Percentiles rank a stretch among this genome's conserved stretches.
Conservation (phyloP, 768 basidiomycete genomes). For the Kwoniella sp. region DNA sequence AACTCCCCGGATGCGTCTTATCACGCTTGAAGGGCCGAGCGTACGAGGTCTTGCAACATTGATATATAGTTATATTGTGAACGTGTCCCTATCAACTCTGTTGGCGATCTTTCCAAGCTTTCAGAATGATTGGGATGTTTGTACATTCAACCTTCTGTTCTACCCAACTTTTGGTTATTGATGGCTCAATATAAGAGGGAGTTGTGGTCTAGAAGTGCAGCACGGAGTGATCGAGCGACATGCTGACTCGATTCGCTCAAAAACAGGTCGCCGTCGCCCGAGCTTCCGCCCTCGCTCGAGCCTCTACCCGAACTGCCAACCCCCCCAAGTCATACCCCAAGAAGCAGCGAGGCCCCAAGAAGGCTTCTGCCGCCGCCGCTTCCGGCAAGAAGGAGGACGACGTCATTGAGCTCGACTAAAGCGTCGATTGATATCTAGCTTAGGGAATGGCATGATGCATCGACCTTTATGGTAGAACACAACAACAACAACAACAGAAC, state of each 20-base stretch:
- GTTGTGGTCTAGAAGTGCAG: no score
- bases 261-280: conserved; percentile 51
- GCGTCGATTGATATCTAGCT: neutral
- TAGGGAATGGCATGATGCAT: neutral
- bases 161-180: neutral
- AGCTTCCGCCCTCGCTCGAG: conserved; percentile 46
- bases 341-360: conserved; percentile 42
- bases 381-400: conserved; percentile 43
- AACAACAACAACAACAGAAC: no score
- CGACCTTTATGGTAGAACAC: no score
- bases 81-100: conserved; percentile 7
- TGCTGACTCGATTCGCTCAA: neutral
- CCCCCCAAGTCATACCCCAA: conserved; percentile 38
- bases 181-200: neutral
- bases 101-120: neutral
- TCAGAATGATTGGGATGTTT: neutral
- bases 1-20: conserved; percentile 45
- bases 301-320: conserved; percentile 37
- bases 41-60: conserved; percentile 45
- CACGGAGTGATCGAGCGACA: no score
- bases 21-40: conserved; percentile 46
- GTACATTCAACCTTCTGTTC: neutral
- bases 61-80: neutral
- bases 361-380: conserved; percentile 21
- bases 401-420: conserved; percentile 52